phyloP scores from a whole-genome alignment of 2,329 filamentous ascomycete species.

The Sporothrix schenckii region DNA sequence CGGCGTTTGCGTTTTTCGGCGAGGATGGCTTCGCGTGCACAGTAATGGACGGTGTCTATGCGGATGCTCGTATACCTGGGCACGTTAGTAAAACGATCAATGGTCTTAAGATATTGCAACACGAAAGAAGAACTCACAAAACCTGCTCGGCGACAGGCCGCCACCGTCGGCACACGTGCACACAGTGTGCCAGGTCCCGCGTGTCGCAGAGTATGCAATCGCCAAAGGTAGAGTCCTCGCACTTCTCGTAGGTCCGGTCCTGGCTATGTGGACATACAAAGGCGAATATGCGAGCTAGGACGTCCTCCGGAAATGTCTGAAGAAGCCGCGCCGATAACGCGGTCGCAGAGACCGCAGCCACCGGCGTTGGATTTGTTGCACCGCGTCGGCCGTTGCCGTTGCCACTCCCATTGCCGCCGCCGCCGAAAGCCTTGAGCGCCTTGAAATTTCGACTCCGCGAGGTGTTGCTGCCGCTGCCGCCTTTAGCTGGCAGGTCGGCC shows the following conservation, averaged over 20 bases:
- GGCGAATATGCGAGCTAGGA: slow-evolving; percentile 76
- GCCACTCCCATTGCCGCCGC: slow-evolving; percentile 12
- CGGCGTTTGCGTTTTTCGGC: slow-evolving; percentile 76
- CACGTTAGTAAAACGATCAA: not conserved
- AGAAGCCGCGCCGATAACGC: slow-evolving; percentile 50
- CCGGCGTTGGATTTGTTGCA: not conserved
- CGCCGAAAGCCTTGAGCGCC: slow-evolving; percentile 29
- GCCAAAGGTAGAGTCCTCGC: slow-evolving; percentile 76
- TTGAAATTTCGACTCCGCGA: slow-evolving; percentile 27
- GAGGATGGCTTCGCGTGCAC: slow-evolving; percentile 79
- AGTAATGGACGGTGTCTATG: slow-evolving; percentile 94
- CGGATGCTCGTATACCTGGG: slow-evolving; percentile 82
- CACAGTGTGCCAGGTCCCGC: slow-evolving; percentile 81
- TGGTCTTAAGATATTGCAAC: too few species aligned
- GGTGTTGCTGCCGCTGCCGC: not conserved
- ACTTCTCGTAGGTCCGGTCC: slow-evolving; percentile 78
- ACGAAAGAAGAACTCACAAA: slow-evolving; percentile 57
- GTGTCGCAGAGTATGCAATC: slow-evolving; percentile 94
- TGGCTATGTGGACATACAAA: slow-evolving; percentile 80
- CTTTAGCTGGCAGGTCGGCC: not conserved
- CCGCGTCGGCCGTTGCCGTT: slow-evolving; percentile 18
- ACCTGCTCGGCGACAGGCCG: slow-evolving; percentile 48
- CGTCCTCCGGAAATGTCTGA: slow-evolving; percentile 63
- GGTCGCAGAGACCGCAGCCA: slow-evolving; percentile 38
- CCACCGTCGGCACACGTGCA: slow-evolving; percentile 75